Evolutionary conservation across 2,329 filamentous ascomycete genomes (phyloP).

Genomic region (Rhynchosporium secalis): DNA sequence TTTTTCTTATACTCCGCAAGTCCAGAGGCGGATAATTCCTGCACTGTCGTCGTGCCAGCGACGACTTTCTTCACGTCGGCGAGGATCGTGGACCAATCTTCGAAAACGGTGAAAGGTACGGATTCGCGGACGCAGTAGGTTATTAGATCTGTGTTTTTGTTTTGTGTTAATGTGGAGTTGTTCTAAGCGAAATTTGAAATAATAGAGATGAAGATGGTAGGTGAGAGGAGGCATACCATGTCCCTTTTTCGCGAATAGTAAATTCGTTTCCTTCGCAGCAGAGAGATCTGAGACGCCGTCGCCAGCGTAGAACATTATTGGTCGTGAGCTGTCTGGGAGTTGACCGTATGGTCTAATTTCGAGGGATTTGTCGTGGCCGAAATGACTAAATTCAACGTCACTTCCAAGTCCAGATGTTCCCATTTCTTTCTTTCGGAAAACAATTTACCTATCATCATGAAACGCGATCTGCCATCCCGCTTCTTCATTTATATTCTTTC

Average conservation of each 20-base stretch:
- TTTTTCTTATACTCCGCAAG: conserved; percentile 34
- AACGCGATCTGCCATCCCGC: conserved; percentile 86
- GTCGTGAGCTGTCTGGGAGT: conserved; percentile 66
- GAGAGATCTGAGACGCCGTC: conserved; percentile 92
- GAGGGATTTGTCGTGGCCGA: conserved; percentile 96
- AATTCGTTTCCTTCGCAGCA: conserved; percentile 86
- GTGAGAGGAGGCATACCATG: conserved; percentile 58
- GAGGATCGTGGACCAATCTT: conserved; percentile 79
- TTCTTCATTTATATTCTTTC: conserved; percentile 73
- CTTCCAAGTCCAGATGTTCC: neutral
- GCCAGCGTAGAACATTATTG: conserved; percentile 89
- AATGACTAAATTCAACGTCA: conserved; percentile 46
- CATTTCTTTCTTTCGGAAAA: neutral
- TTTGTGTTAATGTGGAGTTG: neutral
- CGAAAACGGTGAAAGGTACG: conserved; percentile 84
- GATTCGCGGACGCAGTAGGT: conserved; percentile 81
- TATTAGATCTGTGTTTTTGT: conserved; percentile 67
- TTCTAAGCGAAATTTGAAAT: neutral
- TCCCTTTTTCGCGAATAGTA: conserved; percentile 91
- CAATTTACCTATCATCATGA: conserved; percentile 74
- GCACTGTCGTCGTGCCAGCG: conserved; percentile 68
- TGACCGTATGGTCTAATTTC: conserved; percentile 85
- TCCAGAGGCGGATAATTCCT: conserved; percentile 60
- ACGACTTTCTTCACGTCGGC: conserved; percentile 74
- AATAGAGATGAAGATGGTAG: conserved; percentile 22